Evolutionary conservation across 495 filamentous ascomycete genomes (phyloP).

Genomic region (Thermothielavioides terrestris): DNA sequence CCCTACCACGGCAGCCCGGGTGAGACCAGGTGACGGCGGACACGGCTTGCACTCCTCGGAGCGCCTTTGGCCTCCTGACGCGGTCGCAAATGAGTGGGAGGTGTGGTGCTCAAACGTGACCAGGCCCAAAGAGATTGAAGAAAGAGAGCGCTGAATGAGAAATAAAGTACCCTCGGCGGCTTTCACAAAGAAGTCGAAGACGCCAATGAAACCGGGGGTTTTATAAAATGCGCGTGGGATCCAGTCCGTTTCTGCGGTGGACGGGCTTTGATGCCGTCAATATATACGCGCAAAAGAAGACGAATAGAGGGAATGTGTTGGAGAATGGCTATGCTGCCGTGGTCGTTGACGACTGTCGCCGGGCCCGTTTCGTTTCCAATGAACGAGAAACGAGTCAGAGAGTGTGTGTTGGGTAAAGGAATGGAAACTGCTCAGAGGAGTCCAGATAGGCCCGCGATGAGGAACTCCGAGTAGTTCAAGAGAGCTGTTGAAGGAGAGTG

Average conservation of each 20-base stretch:
- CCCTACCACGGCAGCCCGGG: conserved; percentile 2
- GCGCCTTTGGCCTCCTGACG: background rate
- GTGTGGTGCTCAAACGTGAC: background rate
- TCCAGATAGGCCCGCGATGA: conserved; percentile 17
- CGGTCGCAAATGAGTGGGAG: background rate
- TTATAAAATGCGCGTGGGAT: conserved; percentile 3
- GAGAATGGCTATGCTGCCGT: background rate
- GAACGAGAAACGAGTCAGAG: background rate
- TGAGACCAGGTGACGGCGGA: conserved; percentile 1
- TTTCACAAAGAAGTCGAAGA: conserved; percentile 4
- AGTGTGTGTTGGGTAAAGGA: conserved; percentile 17
- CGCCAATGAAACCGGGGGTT: background rate
- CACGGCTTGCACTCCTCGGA: no score
- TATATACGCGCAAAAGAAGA: background rate
- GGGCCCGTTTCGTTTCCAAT: background rate
- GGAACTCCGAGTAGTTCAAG: conserved; percentile 19
- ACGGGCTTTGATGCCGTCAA: background rate
- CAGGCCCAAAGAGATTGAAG: background rate
- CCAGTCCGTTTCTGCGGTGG: conserved; percentile 4
- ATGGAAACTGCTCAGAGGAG: conserved; percentile 17
- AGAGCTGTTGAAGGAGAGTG: conserved; percentile 18
- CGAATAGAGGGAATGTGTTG: background rate
- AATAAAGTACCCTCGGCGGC: background rate
- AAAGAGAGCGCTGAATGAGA: conserved; percentile 2
- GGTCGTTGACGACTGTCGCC: background rate